A percentile compares a stretch with the other conserved stretches of the same genome.
Conservation (phyloP, 768 basidiomycete genomes). For the Paxillus rubicundulus region DNA sequence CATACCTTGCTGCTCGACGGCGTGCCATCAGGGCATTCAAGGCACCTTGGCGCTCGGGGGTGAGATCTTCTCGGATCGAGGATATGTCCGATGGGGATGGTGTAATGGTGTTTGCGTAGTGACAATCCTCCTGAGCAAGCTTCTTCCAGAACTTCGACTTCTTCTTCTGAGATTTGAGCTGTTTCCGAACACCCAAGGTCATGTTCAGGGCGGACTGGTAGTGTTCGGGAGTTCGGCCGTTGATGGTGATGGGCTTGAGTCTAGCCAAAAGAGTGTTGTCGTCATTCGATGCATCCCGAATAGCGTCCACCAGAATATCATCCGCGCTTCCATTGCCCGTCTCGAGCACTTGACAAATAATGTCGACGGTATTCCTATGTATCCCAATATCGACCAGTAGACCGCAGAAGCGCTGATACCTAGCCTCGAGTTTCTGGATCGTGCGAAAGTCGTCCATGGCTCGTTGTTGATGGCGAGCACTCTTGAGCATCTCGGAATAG, state of each 20-base stretch:
- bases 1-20: slow-evolving; percentile 16
- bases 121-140: slow-evolving; percentile 34
- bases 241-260: slow-evolving; percentile 35
- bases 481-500: slow-evolving; percentile 28
- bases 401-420: slow-evolving; percentile 21
- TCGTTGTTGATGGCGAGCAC: slow-evolving; percentile 26
- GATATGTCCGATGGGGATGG: slow-evolving; percentile 33
- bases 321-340: slow-evolving; percentile 36
- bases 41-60: slow-evolving; percentile 30
- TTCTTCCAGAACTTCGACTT: slow-evolving; percentile 47
- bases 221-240: slow-evolving; percentile 39
- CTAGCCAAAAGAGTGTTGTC: slow-evolving; percentile 42
- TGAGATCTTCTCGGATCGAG: slow-evolving; percentile 24
- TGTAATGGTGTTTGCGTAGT: slow-evolving; percentile 20
- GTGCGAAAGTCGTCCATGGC: slow-evolving; percentile 20
- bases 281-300: slow-evolving; percentile 40
- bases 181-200: slow-evolving; percentile 43
- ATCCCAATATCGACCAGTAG: slow-evolving; percentile 29
- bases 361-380: slow-evolving; percentile 20
- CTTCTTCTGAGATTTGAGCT: slow-evolving; percentile 44
- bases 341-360: slow-evolving; percentile 20
- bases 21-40: slow-evolving; percentile 37
- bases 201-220: slow-evolving; percentile 47
- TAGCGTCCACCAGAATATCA: slow-evolving; percentile 42
- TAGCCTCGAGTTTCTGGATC: slow-evolving; percentile 27